Conservation (phyloP, 2,329 filamentous ascomycete species). For the Orbilia blumenaviensis region DNA sequence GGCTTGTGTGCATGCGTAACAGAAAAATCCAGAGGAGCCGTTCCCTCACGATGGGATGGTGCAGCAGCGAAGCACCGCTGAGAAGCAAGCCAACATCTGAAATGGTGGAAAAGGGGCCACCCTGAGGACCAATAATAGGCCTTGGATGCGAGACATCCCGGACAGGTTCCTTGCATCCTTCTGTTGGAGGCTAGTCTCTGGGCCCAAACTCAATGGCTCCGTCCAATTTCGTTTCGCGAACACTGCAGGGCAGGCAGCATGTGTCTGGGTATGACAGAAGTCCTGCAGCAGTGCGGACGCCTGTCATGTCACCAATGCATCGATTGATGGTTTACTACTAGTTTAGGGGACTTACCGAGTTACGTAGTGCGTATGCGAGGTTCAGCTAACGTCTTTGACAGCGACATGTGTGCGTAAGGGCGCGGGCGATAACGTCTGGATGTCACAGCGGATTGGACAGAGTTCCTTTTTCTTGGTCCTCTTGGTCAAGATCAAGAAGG, state of each 20-base stretch:
- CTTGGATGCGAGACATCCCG: slow-evolving; percentile 28
- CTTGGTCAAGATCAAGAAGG: not conserved
- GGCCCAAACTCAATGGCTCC: slow-evolving; percentile 25
- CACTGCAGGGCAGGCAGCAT: slow-evolving; percentile 28
- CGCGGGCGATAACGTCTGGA: not conserved
- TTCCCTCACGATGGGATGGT: slow-evolving; percentile 18
- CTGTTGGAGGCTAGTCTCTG: slow-evolving; percentile 27
- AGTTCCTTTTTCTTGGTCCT: not conserved
- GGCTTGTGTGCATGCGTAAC: slow-evolving; percentile 18
- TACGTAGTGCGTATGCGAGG: slow-evolving; percentile 14
- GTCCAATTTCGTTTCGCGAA: slow-evolving; percentile 47
- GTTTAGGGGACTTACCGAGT: slow-evolving; percentile 19
- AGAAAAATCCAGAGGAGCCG: slow-evolving; percentile 2
- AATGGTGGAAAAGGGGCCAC: slow-evolving; percentile 25
- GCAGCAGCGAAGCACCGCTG: slow-evolving; percentile 6
- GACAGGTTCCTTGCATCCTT: slow-evolving; percentile 41
- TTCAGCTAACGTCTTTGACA: slow-evolving; percentile 8
- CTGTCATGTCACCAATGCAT: slow-evolving; percentile 21
- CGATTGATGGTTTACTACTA: too few relatives aligned
- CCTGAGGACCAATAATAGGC: slow-evolving; percentile 28
- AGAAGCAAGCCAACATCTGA: slow-evolving; percentile 13
- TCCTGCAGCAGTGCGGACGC: slow-evolving; percentile 10
- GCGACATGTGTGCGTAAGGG: slow-evolving; percentile 4
- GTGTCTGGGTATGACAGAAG: slow-evolving; percentile 22
- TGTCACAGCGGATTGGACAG: not conserved